A percentile compares a stretch with the other conserved stretches of the same genome.
phyloP scores from a whole-genome alignment of 2,329 filamentous ascomycete species.

The Claviceps africana region DNA sequence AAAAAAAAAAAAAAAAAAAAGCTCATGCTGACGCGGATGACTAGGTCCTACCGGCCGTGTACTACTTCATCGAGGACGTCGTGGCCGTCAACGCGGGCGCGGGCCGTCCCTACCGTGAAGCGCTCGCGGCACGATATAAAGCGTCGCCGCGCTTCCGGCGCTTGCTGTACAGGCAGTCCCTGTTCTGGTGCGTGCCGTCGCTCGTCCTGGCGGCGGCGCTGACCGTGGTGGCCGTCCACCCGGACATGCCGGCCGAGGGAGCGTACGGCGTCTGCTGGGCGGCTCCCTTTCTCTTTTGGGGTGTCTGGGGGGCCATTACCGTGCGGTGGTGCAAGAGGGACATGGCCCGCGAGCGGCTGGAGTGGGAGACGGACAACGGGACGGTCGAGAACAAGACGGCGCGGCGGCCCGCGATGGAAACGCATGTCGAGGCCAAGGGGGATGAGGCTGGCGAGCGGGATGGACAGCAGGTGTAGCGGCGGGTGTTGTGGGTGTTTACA shows the following conservation, averaged over 20 bases:
- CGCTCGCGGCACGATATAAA: constrained; percentile 26
- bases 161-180: constrained; percentile 25
- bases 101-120: constrained; percentile 27
- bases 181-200: constrained; percentile 27
- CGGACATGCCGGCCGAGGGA: constrained; percentile 19
- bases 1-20: no score
- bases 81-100: constrained; percentile 52
- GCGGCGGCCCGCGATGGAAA: not conserved
- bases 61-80: constrained; percentile 54
- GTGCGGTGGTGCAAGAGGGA: constrained; percentile 23
- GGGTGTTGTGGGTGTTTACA: not conserved
- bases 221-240: constrained; percentile 23
- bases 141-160: constrained; percentile 27
- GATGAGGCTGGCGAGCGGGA: not conserved
- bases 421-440: not conserved
- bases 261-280: constrained; percentile 26
- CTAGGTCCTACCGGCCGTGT: constrained; percentile 43
- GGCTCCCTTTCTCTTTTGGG: constrained; percentile 24
- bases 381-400: not conserved
- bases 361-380: constrained; percentile 18
- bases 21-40: not conserved
- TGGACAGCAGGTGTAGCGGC: not conserved
- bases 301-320: constrained; percentile 21
- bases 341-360: constrained; percentile 22
- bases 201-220: constrained; percentile 22